Conservation (phyloP, 2,329 filamentous ascomycete genomes). For the Cytospora piceicola region DNA sequence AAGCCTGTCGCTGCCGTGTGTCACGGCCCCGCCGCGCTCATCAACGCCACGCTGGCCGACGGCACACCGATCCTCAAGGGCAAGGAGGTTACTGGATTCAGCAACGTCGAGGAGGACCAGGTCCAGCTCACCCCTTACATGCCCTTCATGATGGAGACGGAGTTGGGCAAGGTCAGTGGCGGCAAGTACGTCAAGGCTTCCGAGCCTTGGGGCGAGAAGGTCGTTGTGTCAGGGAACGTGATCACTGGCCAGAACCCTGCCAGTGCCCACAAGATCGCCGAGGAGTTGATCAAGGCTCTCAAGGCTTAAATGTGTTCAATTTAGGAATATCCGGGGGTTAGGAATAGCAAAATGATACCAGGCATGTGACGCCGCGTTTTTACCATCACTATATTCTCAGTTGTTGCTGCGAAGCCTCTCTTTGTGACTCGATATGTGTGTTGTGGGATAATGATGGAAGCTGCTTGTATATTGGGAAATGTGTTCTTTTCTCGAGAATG, state of each 20-base stretch:
- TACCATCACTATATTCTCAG: no score
- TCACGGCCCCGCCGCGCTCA: conserved; percentile 68
- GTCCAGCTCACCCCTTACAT: conserved; percentile 46
- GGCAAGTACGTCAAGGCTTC: conserved; percentile 61
- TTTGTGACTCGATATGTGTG: background rate
- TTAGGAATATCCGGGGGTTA: background rate
- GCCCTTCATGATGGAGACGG: conserved; percentile 65
- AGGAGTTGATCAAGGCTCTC: conserved; percentile 54
- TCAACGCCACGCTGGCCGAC: conserved; percentile 56
- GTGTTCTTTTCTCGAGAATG: background rate
- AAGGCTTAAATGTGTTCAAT: background rate
- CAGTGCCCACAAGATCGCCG: conserved; percentile 54
- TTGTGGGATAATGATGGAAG: background rate
- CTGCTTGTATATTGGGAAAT: no score
- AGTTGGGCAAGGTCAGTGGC: conserved; percentile 52
- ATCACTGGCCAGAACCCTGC: conserved; percentile 64
- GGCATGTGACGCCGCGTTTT: background rate
- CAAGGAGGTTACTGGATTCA: conserved; percentile 63
- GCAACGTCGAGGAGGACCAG: conserved; percentile 58
- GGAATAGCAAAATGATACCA: background rate
- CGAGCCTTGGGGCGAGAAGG: conserved; percentile 53
- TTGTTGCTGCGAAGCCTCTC: background rate
- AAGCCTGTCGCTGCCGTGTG: conserved; percentile 71
- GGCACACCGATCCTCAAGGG: conserved; percentile 60
- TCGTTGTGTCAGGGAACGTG: conserved; percentile 55